phyloP scores from a whole-genome alignment of 2,329 filamentous ascomycete species.

The Neurospora crassa region DNA sequence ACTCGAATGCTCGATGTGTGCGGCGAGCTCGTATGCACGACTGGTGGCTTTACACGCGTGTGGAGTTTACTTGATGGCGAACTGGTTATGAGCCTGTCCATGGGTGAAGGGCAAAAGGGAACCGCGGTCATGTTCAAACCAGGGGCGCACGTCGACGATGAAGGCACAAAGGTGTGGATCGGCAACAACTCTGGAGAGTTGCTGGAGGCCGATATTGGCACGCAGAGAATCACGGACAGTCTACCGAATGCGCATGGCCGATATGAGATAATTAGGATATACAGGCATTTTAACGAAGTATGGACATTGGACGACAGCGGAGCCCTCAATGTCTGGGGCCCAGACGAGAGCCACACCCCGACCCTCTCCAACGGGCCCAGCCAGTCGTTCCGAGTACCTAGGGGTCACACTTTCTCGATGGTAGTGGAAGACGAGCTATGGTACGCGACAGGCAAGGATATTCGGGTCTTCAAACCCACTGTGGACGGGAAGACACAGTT shows the following conservation, averaged over 20 bases:
- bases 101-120: conserved; percentile 77
- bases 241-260: conserved; percentile 67
- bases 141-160: conserved; percentile 63
- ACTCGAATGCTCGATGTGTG: conserved; percentile 79
- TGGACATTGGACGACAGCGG: conserved; percentile 93
- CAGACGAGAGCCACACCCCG: conserved; percentile 61
- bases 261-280: conserved; percentile 73
- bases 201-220: conserved; percentile 74
- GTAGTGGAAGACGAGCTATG: conserved; percentile 78
- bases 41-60: conserved; percentile 75
- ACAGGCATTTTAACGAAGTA: conserved; percentile 77
- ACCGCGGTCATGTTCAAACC: conserved; percentile 82
- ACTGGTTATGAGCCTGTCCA: conserved; percentile 67
- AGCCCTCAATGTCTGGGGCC: conserved; percentile 76
- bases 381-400: conserved; percentile 67
- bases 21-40: conserved; percentile 78
- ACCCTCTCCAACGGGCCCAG: conserved; percentile 62
- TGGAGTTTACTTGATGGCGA: conserved; percentile 83
- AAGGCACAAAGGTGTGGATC: conserved; percentile 78
- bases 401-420: conserved; percentile 80
- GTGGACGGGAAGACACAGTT: conserved; percentile 59
- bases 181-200: conserved; percentile 84
- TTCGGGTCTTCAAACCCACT: conserved; percentile 73
- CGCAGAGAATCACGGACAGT: conserved; percentile 58
- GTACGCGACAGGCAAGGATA: conserved; percentile 79